A percentile compares a stretch with the other conserved stretches of the same genome.
phyloP scores from a whole-genome alignment of 73 alveolate species.

The Symbiodinium natans region DNA sequence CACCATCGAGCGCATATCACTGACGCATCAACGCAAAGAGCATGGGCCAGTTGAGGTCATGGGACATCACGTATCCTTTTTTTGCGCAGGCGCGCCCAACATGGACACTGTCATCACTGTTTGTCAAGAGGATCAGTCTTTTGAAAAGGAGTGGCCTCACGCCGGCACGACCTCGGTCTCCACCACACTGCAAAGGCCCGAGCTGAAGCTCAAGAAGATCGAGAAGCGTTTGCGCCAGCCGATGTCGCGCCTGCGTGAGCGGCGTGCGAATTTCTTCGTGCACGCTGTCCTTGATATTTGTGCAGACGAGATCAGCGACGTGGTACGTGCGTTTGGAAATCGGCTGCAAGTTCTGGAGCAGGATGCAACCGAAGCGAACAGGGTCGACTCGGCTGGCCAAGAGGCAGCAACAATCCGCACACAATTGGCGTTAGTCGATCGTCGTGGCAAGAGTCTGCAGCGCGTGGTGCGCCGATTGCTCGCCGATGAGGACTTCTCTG shows the following conservation, averaged over 20 bases:
- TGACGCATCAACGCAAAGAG: background rate
- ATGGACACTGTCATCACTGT: constrained; percentile 12
- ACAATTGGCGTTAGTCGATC: constrained; percentile 4
- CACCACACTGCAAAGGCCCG: background rate
- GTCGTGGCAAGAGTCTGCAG: constrained; percentile 5
- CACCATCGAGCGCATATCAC: constrained; percentile 15
- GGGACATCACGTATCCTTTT: constrained; percentile 8
- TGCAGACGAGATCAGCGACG: background rate
- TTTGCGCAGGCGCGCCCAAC: constrained; percentile 2
- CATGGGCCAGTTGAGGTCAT: constrained; percentile 10
- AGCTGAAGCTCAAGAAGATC: constrained; percentile 1
- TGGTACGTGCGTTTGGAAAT: background rate
- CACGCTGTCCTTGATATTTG: background rate
- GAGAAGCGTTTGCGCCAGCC: background rate
- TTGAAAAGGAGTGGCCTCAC: constrained; percentile 6
- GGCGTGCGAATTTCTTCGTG: constrained; percentile 15
- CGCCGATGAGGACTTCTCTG: background rate
- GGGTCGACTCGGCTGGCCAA: background rate
- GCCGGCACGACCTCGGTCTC: background rate
- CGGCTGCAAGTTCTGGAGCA: constrained; percentile 14
- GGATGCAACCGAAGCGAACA: background rate
- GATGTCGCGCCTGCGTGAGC: background rate
- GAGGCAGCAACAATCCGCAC: background rate
- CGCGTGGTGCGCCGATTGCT: constrained; percentile 9
- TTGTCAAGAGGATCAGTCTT: constrained; percentile 2